Conservation (phyloP, 1,284 basidiomycete species). For the Puccinia triticina region DNA sequence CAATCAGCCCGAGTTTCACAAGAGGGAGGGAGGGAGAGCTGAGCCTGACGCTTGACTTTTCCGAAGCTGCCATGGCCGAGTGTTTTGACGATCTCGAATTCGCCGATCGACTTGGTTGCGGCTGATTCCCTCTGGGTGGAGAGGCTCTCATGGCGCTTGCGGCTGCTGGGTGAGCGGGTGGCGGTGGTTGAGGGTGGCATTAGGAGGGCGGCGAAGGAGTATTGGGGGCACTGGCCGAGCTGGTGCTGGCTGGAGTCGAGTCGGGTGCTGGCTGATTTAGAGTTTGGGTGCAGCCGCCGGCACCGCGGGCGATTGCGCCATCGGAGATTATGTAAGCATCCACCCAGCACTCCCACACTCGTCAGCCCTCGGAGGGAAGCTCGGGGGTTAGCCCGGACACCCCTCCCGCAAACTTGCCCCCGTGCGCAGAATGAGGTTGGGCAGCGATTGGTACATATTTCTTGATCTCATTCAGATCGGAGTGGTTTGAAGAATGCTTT, state of each 20-base stretch:
- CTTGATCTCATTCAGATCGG: no score
- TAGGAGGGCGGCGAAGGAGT: no score
- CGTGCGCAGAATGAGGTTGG: no score
- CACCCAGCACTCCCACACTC: no score
- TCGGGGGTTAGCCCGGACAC: no score
- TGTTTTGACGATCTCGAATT: slow-evolving; percentile 48
- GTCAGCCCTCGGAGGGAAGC: no score
- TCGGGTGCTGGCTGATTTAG: neutral
- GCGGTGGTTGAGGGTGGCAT: slow-evolving; percentile 16
- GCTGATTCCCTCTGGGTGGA: slow-evolving; percentile 24
- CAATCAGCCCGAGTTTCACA: neutral
- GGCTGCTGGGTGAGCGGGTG: slow-evolving; percentile 18
- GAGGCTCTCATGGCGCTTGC: slow-evolving; percentile 9
- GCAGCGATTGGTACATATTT: no score
- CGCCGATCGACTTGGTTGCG: slow-evolving; percentile 42
- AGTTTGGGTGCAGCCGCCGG: neutral
- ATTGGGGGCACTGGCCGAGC: neutral
- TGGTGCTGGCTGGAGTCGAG: neutral
- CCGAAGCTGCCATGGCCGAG: slow-evolving; percentile 52
- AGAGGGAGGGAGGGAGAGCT: neutral
- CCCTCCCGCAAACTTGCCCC: no score
- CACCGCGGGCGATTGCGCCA: neutral
- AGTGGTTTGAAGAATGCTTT: no score
- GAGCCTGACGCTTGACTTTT: slow-evolving; percentile 47
- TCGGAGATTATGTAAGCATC: neutral